Evolutionary conservation across 352 stramenopile species (phyloP), one percentile per base, ranked within the genome.

Genomic region (Albugo candida): DNA sequence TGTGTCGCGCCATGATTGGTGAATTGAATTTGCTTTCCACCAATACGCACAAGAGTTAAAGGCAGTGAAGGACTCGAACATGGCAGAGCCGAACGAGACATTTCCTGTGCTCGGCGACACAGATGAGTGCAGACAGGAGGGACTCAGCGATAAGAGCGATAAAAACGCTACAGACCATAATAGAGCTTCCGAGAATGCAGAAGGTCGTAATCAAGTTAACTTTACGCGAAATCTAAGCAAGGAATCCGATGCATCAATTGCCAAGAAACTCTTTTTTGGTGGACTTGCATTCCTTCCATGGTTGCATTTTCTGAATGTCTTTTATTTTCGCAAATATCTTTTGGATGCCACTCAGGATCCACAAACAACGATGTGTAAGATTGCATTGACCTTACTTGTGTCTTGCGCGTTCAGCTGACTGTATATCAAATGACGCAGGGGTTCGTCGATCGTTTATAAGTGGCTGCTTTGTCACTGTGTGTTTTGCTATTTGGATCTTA

Each of bases 171-270:
- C 14, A 14, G 41, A 41, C 60, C 17, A 46, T 36, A 43, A 44
- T 12, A 14, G 39, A 37, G 36, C 16, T 53, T 20, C 13, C 24
- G 18, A 35, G 42, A 49, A 35, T 19, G 14, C 5, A 20, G 49
- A 38, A 35, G 52, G 64, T 39, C 44, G 36, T 48, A 86, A 86
- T 59, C 74, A 73, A 40, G 77, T 74, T 48, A 91, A 91, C 61
- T 87, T 91, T 43, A 91, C 78, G 57, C 74, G 78, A 18, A 91
- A 91, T 62, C 49, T 84, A 37, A 85, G 83, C 60, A 71, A 73
- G 43, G 78, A 91, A 56, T 46, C 67, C 21, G 75, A 91, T 48
- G 65, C 71, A 36, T 54, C 48, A 10, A 70, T 91, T 49, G 78
- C 78, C 34, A 63, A 55, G 41, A 91, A 91, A 60, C 85, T 91